phyloP scores from a whole-genome alignment of 2,329 filamentous ascomycete genomes.

The Fusarium nygamai region DNA sequence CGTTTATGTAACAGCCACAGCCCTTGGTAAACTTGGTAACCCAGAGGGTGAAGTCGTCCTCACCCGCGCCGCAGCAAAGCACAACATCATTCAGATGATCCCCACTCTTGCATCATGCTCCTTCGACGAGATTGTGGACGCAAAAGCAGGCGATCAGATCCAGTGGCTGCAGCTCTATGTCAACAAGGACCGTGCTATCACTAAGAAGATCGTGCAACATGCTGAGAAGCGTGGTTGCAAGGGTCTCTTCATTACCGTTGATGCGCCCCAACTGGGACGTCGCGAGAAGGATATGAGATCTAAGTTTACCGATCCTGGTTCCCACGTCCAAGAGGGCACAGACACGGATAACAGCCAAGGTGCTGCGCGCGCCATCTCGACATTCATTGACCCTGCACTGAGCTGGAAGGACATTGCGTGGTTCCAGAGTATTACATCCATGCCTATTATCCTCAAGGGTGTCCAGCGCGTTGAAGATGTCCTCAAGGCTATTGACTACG shows the following conservation, averaged over 20 bases:
- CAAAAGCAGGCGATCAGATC: constrained; percentile 77
- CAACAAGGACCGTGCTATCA: constrained; percentile 94
- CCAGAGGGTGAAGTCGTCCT: constrained; percentile 93
- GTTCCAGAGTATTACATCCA: constrained; percentile 89
- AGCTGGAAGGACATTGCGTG: constrained; percentile 95
- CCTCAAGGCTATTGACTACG: constrained; percentile 81
- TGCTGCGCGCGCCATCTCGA: constrained; percentile 92
- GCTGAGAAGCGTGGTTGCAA: constrained; percentile 93
- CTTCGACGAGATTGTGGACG: constrained; percentile 97
- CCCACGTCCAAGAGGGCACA: constrained; percentile 81
- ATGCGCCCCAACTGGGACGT: constrained; percentile 93
- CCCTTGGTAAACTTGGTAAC: constrained; percentile 92
- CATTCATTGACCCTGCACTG: constrained; percentile 94
- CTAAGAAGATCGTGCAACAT: constrained; percentile 88
- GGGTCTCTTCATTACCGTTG: constrained; percentile 97
- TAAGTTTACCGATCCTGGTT: constrained; percentile 87
- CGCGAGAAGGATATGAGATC: constrained; percentile 97
- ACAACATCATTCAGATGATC: constrained; percentile 98
- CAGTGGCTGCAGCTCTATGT: constrained; percentile 99
- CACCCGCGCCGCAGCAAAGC: constrained; percentile 83
- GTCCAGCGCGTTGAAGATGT: constrained; percentile 97
- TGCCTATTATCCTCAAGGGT: constrained; percentile 97
- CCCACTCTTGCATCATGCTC: constrained; percentile 96
- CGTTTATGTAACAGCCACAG: constrained; percentile 96
- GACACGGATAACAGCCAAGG: constrained; percentile 88